A percentile compares a stretch with the other conserved stretches of the same genome.
Conservation (phyloP, 2,329 filamentous ascomycete genomes). For the Diaporthe citriasiana region DNA sequence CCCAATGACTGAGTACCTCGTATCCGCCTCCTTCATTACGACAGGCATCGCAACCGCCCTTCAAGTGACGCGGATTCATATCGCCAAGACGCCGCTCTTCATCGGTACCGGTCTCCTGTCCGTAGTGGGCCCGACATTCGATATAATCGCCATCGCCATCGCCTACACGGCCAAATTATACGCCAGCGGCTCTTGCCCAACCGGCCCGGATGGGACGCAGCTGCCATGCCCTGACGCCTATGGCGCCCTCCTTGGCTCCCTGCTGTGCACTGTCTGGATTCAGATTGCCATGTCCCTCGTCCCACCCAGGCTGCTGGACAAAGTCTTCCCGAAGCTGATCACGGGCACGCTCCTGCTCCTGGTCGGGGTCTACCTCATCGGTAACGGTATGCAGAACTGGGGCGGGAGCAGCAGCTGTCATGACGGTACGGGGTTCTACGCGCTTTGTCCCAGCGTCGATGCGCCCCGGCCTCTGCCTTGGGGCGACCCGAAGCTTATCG, state of each 20-base stretch:
- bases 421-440: slow-evolving; percentile 62
- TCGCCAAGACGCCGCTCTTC: slow-evolving; percentile 73
- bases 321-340: slow-evolving; percentile 77
- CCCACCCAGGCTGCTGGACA: slow-evolving; percentile 70
- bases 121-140: slow-evolving; percentile 77
- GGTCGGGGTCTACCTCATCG: slow-evolving; percentile 75
- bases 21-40: slow-evolving; percentile 77
- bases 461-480: slow-evolving; percentile 73
- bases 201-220: slow-evolving; percentile 66
- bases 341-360: slow-evolving; percentile 77
- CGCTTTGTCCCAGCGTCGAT: slow-evolving; percentile 68
- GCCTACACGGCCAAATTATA: slow-evolving; percentile 76
- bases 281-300: slow-evolving; percentile 77
- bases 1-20: slow-evolving; percentile 72
- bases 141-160: slow-evolving; percentile 74
- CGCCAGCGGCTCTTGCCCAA: slow-evolving; percentile 72
- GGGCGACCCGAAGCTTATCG: slow-evolving; percentile 75
- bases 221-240: slow-evolving; percentile 77
- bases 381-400: slow-evolving; percentile 76
- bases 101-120: slow-evolving; percentile 76
- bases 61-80: slow-evolving; percentile 76
- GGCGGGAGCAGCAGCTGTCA: slow-evolving; percentile 73
- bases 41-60: slow-evolving; percentile 75
- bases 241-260: slow-evolving; percentile 72
- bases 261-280: slow-evolving; percentile 63